phyloP scores from a whole-genome alignment of 2,329 filamentous ascomycete genomes.

The Nigrospora osmanthi region DNA sequence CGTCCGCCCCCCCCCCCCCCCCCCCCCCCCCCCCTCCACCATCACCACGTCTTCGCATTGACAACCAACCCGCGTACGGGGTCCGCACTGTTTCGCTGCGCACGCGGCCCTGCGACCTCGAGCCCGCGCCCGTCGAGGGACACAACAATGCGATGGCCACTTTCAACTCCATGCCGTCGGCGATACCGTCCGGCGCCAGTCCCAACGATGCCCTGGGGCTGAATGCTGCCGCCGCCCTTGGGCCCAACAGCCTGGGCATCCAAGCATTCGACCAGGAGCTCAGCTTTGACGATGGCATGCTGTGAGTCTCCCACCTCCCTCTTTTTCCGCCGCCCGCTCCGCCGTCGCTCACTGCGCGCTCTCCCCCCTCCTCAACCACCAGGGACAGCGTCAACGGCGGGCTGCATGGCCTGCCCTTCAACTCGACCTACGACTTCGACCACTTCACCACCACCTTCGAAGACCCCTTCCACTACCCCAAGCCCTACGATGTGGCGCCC shows the following conservation, averaged over 20 bases:
- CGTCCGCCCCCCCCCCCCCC: no score
- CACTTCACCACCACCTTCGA: slow-evolving; percentile 55
- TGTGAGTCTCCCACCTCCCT: slow-evolving; percentile 32
- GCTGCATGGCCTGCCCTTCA: slow-evolving; percentile 41
- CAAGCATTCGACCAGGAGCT: slow-evolving; percentile 45
- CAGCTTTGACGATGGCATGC: slow-evolving; percentile 46
- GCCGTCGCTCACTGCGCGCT: no score
- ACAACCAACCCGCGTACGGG: no score
- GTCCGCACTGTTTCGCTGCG: no score
- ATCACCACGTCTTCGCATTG: no score
- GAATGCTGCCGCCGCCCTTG: slow-evolving; percentile 18
- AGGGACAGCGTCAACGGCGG: slow-evolving; percentile 34
- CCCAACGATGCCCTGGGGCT: slow-evolving; percentile 38
- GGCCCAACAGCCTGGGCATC: slow-evolving; percentile 28
- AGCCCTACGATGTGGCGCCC: slow-evolving; percentile 36
- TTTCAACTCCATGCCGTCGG: slow-evolving; percentile 46
- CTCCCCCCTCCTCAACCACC: not conserved
- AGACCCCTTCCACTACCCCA: slow-evolving; percentile 55
- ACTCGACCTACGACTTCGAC: slow-evolving; percentile 53
- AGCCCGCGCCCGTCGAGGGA: slow-evolving; percentile 2
- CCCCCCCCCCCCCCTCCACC: no score
- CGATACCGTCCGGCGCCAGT: slow-evolving; percentile 35
- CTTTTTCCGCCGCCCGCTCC: not conserved
- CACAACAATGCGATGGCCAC: slow-evolving; percentile 46
- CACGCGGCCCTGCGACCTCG: no score